Percentiles rank a stretch among this genome's conserved stretches.
phyloP scores from a whole-genome alignment of 2,329 filamentous ascomycete genomes.

The Sporothrix brunneoviolacea region DNA sequence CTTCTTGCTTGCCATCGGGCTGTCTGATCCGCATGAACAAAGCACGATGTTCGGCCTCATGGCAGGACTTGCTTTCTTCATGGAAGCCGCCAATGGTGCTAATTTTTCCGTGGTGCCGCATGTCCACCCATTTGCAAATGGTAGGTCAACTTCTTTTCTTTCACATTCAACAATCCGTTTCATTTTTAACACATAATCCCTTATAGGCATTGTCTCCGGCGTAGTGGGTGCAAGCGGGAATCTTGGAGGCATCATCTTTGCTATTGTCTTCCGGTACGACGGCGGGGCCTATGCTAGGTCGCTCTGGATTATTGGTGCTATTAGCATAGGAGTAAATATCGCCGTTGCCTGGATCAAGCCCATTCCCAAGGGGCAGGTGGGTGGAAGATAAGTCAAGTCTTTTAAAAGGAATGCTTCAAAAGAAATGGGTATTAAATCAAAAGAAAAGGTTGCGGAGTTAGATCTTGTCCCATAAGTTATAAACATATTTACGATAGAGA shows the following conservation, averaged over 20 bases:
- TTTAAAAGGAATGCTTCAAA: too few relatives aligned
- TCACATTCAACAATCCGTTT: background rate
- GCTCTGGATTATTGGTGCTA: constrained; percentile 75
- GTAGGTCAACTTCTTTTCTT: background rate
- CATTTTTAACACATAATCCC: background rate
- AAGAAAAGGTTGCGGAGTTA: too few relatives aligned
- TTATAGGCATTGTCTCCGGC: constrained; percentile 62
- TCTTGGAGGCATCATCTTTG: constrained; percentile 75
- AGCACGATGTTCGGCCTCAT: constrained; percentile 69
- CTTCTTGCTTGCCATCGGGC: constrained; percentile 55
- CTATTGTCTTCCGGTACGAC: constrained; percentile 70
- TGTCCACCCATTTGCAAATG: constrained; percentile 71
- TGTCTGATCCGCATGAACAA: constrained; percentile 54
- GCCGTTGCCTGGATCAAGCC: constrained; percentile 49
- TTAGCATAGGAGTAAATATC: constrained; percentile 64
- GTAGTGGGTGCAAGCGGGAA: constrained; percentile 74
- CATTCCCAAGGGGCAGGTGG: constrained; percentile 47
- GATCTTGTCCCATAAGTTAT: too few relatives aligned
- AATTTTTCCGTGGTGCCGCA: constrained; percentile 87
- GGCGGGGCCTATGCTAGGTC: constrained; percentile 60
- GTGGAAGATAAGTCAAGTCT: constrained; percentile 34
- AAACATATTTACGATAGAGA: too few relatives aligned
- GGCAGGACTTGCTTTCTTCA: constrained; percentile 69
- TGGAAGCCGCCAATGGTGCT: constrained; percentile 77
- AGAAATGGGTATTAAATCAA: too few relatives aligned